Evolutionary conservation across 1,284 basidiomycete genomes (phyloP).

Genomic region (Ceratorhiza oryzae-sativae): DNA sequence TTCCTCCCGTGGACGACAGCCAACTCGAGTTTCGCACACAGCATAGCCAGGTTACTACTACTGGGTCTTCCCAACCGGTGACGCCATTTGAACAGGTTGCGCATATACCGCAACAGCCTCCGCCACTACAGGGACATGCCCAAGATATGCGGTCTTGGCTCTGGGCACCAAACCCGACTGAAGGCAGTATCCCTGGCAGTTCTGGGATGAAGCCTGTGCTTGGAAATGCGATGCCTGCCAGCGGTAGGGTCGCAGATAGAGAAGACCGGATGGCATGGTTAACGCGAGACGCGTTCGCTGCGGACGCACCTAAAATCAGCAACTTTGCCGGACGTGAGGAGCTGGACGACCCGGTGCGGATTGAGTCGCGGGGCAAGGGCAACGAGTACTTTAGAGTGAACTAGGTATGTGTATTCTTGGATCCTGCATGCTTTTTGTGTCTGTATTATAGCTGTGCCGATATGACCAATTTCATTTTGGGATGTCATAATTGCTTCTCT

Average conservation of each 20-base stretch:
- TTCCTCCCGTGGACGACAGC: background rate
- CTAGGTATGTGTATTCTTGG: background rate
- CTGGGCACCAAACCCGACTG: constrained; percentile 21
- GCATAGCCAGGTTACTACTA: background rate
- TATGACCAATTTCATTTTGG: background rate
- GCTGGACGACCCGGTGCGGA: constrained; percentile 7
- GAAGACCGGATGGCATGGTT: constrained; percentile 17
- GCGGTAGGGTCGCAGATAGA: constrained; percentile 8
- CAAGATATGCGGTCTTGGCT: background rate
- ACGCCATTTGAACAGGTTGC: constrained; percentile 22
- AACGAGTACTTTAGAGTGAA: constrained; percentile 8
- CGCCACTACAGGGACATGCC: background rate
- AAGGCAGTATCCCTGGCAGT: constrained; percentile 9
- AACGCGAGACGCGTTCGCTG: constrained; percentile 6
- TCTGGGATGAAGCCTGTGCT: background rate
- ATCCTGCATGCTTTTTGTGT: too few species aligned
- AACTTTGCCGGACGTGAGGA: constrained; percentile 13
- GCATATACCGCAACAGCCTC: constrained; percentile 25
- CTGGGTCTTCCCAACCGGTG: constrained; percentile 26
- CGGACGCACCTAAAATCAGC: constrained; percentile 12
- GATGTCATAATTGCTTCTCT: background rate
- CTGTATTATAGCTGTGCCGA: too few species aligned
- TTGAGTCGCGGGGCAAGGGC: background rate
- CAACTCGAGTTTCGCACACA: background rate
- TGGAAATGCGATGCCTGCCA: background rate